Base-by-base conservation (phyloP, 192 early-diverging fungal genomes). In the Rhizophlyctis rosea region DNA sequence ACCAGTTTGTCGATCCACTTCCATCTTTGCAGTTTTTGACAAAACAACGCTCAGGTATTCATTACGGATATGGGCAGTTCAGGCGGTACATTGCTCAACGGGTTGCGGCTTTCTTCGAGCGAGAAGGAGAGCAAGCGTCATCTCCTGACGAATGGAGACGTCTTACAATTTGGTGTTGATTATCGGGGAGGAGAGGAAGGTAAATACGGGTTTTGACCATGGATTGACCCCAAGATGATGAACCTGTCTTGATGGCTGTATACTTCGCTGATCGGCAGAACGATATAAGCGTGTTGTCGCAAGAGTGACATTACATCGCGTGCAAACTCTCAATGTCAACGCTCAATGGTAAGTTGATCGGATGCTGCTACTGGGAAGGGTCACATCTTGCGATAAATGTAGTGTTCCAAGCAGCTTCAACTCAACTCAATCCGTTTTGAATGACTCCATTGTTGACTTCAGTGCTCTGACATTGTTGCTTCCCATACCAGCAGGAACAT, bases 121-220 rank as follows among this genome's bases (percentile, higher is more conserved):
- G 84, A 84, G 16, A 81, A 87, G 39, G 90, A 91, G 69, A 89
- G 87, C 47, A 70, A 81, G 28, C 85, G 92, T 1, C 86, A 87
- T 54, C 76, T 70, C 34, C 70, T 98, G 61, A 87, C 89, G 55
- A 86, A 92, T 75, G 92, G 92, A 4, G 96, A 98, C 73, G 82
- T 98, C 27, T 77, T 98, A 53, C 95, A 98, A 79, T 80, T 98
- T 27, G 96, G 96, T 30, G 91, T 96, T n/a, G 96, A 98, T 64
- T 97, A 97, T 70, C 92, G 95, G 77, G 94, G 93, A 47, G 83
- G 93, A 31, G 85, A 82, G 24, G 87, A 94, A 76, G 89, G 87
- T 86, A n/a, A n/a, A 65, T 69, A 33, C 31, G 34, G 29, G 23
- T 47, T 47, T 32, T 29, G 9, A 16, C n/a, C 11, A 33, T 31